Conservation (phyloP, 345 rosid genomes). For the Rhodomyrtus tomentosa region DNA sequence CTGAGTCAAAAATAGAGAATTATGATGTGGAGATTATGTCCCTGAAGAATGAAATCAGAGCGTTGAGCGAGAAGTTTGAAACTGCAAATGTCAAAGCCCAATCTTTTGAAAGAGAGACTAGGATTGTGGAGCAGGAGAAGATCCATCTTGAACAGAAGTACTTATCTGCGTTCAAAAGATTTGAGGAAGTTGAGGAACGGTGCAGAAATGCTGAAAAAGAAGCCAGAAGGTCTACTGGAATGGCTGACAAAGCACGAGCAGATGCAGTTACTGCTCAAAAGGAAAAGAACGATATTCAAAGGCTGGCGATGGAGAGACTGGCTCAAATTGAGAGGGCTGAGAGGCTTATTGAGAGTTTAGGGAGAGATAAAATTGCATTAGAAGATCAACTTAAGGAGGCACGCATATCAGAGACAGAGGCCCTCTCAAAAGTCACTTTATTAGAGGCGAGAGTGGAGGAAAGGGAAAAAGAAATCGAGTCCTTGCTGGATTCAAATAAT, state of each 20-base stretch:
- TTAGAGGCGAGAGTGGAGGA: conserved; percentile 88
- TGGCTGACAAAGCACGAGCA: conserved; percentile 78
- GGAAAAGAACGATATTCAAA: conserved; percentile 75
- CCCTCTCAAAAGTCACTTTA: conserved; percentile 51
- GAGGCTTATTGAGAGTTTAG: conserved; percentile 66
- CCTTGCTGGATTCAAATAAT: conserved; percentile 55
- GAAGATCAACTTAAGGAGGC: conserved; percentile 47
- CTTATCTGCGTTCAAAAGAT: conserved; percentile 63
- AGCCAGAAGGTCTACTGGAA: conserved; percentile 76
- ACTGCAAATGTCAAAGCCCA: conserved; percentile 52
- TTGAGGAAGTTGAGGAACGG: conserved; percentile 79
- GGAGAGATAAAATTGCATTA: conserved; percentile 59
- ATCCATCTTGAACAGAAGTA: conserved; percentile 72
- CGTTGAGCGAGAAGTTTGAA: conserved; percentile 52
- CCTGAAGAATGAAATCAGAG: conserved; percentile 47
- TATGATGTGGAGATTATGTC: conserved; percentile 62
- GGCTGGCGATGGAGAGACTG: conserved; percentile 81
- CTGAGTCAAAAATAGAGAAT: conserved; percentile 72
- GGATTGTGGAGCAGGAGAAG: conserved; percentile 79
- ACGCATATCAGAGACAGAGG: conserved; percentile 59
- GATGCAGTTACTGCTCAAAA: conserved; percentile 77
- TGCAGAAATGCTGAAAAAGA: conserved; percentile 78
- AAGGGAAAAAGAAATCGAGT: conserved; percentile 88
- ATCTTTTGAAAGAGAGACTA: conserved; percentile 71
- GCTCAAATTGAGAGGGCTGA: conserved; percentile 77